Conservation (phyloP, 805 yeast species). For the Suhomyces tanzawaensis region DNA sequence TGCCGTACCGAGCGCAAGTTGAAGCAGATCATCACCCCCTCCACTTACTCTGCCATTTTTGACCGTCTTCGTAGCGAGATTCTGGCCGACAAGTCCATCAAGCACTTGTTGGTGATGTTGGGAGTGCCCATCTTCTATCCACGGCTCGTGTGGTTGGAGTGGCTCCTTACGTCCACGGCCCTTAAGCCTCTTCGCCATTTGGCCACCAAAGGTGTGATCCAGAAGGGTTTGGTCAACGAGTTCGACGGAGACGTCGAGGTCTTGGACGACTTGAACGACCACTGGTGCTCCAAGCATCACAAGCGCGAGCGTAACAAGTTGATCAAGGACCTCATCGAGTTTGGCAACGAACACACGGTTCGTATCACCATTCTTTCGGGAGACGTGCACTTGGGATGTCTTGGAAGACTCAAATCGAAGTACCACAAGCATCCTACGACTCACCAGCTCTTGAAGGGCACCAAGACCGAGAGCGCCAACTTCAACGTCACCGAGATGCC, state of each 20-base stretch:
- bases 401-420: conserved; percentile 72
- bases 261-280: conserved; percentile 90
- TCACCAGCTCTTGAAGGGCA: conserved; percentile 21
- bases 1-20: conserved; percentile 88
- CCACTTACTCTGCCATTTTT: conserved; percentile 62
- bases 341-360: conserved; percentile 62
- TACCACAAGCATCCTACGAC: conserved; percentile 39
- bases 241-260: conserved; percentile 91
- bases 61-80: conserved; percentile 58
- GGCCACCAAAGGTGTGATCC: conserved; percentile 57
- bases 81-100: conserved; percentile 50
- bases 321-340: conserved; percentile 56
- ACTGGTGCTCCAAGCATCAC: conserved; percentile 91
- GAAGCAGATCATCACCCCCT: conserved; percentile 50
- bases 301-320: conserved; percentile 79
- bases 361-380: conserved; percentile 87
- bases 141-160: conserved; percentile 86
- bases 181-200: conserved; percentile 61
- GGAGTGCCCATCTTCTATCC: conserved; percentile 98
- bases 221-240: conserved; percentile 78
- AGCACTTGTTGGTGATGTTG: conserved; percentile 77
- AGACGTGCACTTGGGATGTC: conserved; percentile 86
- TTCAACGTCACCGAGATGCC: conserved; percentile 47
- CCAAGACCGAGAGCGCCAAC: conserved; percentile 36
- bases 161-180: conserved; percentile 56